Evolutionary conservation across 2,329 filamentous ascomycete genomes (phyloP), one percentile per base, ranked within the genome.

Genomic region (Xylaria sp.): DNA sequence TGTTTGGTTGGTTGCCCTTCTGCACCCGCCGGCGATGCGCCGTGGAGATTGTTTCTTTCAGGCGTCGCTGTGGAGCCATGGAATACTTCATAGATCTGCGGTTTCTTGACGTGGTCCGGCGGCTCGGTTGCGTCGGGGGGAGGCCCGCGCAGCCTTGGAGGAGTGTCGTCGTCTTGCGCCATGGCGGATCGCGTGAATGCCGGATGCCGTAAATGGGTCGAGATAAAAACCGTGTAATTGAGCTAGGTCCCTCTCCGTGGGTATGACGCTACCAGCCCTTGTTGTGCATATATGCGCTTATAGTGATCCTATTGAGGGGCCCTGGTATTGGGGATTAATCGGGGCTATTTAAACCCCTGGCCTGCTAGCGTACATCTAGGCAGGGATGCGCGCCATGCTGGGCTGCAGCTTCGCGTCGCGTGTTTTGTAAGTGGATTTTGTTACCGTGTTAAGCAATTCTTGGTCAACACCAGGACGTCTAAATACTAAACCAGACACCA

Each of bases 21-120:
- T 31, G 41, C 7, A 0, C 5, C 60, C 23, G 41, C 28, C 28
- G n/a, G n/a, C n/a, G n/a, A n/a, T n/a, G n/a, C n/a, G n/a, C n/a
- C n/a, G n/a, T n/a, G 60, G 33, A 41, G 46, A 36, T 65, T 46
- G 57, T 39, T 56, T 52, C 64, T 56, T 25, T 69, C 70, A 13
- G 62, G 66, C 48, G 70, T 64, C 23, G 31, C 31, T 7, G 74
- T 73, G 28, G 76, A 66, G 46, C 70, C 70, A 56, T 80, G 73
- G 74, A 83, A 83, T 64, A 78, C 76, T 72, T 82, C 81, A 76
- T 82, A 83, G 60, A 79, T 70, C 72, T 81, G 81, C 9, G 77
- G 75, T 2, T 80, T 73, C 13, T 78, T 73, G 57, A 79, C 76
- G 62, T 82, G 78, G 5, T 78, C 74, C 3, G 81, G 77, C 13